phyloP scores from a whole-genome alignment of 2,329 filamentous ascomycete species.

The Aspergillus intermedius region DNA sequence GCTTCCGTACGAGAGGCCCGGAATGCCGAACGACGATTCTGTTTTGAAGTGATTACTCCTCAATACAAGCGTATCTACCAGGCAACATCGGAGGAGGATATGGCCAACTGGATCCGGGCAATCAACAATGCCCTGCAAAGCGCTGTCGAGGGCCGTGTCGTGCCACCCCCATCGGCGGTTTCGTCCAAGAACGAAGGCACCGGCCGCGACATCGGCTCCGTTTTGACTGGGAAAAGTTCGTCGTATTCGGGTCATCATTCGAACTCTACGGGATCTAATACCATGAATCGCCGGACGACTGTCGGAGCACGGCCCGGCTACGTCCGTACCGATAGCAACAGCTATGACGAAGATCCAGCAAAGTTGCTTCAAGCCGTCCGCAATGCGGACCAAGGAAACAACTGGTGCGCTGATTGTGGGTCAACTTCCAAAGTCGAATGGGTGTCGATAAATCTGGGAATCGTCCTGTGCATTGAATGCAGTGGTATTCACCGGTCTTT shows the following conservation, averaged over 20 bases:
- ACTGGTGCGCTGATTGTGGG: conserved; percentile 88
- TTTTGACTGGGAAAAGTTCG: conserved; percentile 85
- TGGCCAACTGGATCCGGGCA: conserved; percentile 91
- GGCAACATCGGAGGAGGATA: conserved; percentile 94
- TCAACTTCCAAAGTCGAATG: conserved; percentile 91
- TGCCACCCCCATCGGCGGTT: conserved; percentile 41
- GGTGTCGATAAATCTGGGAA: conserved; percentile 97
- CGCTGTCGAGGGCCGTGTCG: conserved; percentile 76
- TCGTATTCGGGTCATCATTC: conserved; percentile 50
- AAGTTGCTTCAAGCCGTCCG: conserved; percentile 81
- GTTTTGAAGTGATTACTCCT: conserved; percentile 96
- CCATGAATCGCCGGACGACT: conserved; percentile 77
- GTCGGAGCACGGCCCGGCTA: conserved; percentile 80
- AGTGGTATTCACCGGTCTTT: conserved; percentile 94
- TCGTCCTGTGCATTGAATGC: conserved; percentile 95
- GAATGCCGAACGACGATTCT: conserved; percentile 90
- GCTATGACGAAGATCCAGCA: conserved; percentile 74
- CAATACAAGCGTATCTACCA: conserved; percentile 95
- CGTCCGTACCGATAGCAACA: conserved; percentile 61
- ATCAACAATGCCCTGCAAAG: conserved; percentile 97
- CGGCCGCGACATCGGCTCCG: conserved; percentile 82
- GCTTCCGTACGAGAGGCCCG: conserved; percentile 93
- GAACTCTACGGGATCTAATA: conserved; percentile 42
- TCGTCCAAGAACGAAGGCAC: conserved; percentile 48
- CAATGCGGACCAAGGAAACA: conserved; percentile 86